Evolutionary conservation across 805 yeast genomes (phyloP).

Genomic region (Lachancea cidri): DNA sequence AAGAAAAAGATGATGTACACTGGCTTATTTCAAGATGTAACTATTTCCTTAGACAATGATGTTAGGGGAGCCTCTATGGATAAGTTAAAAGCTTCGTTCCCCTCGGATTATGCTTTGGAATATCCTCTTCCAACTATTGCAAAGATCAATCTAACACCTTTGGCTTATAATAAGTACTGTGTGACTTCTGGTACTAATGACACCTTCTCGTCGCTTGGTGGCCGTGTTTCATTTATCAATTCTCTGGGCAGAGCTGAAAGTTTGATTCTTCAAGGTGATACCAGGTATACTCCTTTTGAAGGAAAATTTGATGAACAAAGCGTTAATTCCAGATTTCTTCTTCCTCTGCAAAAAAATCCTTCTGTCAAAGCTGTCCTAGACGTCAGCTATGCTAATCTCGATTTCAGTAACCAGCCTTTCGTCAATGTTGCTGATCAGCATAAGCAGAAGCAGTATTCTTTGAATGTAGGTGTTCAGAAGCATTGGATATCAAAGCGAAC

Average conservation of each 20-base stretch:
- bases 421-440: constrained; percentile 11
- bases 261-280: constrained; percentile 41
- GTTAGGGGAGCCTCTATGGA: constrained; percentile 11
- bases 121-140: constrained; percentile 43
- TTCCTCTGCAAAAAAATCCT: constrained; percentile 41
- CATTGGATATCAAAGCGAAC: constrained; percentile 20
- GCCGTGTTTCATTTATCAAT: constrained; percentile 40
- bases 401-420: constrained; percentile 18
- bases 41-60: constrained; percentile 40
- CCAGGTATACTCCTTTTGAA: constrained; percentile 44
- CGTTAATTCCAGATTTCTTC: constrained; percentile 43
- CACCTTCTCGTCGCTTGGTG: constrained; percentile 32
- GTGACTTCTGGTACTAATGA: constrained; percentile 34
- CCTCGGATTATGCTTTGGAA: constrained; percentile 35
- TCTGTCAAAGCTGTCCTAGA: constrained; percentile 40
- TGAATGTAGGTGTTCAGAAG: constrained; percentile 51
- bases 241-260: constrained; percentile 55
- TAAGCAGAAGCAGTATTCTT: constrained; percentile 21
- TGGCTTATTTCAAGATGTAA: constrained; percentile 41
- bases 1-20: constrained; percentile 38
- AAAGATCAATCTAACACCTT: constrained; percentile 37
- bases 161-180: constrained; percentile 24
- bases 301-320: constrained; percentile 43
- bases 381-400: constrained; percentile 42
- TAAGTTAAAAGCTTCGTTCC: constrained; percentile 9